Base-by-base conservation (phyloP, 2,329 filamentous ascomycete species). In the Arthrobotrys iridis region DNA sequence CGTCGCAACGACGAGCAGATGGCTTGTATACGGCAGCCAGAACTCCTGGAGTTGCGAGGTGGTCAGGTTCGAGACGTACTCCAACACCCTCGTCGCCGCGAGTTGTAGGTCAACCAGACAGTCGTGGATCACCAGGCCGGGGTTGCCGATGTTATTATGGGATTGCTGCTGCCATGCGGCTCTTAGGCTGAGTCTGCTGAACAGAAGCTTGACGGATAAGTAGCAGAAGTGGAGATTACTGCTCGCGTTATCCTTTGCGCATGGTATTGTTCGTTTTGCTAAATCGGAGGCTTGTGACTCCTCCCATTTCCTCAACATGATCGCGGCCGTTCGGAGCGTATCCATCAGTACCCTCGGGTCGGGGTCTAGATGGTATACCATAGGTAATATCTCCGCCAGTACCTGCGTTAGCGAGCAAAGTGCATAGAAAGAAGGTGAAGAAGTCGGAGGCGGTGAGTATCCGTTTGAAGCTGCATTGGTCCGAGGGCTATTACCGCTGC, bases 191-290 rank as follows among this genome's bases (percentile, higher is more conserved):
- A 87, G 83, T 1, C 85, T 82, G 24, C 84, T 82, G 0, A 85
- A 80, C 0, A 87, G 80, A 2, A 87, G 81, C 35, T 83, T 83
- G 4, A 84, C 81, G 0, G 84, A 84, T 0, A 87, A 78, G 76
- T 86, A 87, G 0, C 84, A 82, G 1, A 88, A 79, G 2, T 86
- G 84, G 11, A 88, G 81, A 58, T 87, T 87, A 4, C 85, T 82
- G 8, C 41, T 26, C 2, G 57, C 43, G n/a, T 68, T 52, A 24
- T 75, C 71, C 20, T 57, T 68, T n/a, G 5, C n/a, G 4, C 30
- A 7, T 20, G 37, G 28, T 8, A 15, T n/a, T 1, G 37, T 37
- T 18, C 37, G 30, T 4, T 35, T 20, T 20, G 46, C 30, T 0
- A 43, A 37, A 4, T 55, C 50, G 6, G 50, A 18, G 15, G 13